phyloP scores from a whole-genome alignment of 371 early-diverging fungal species.

The Mucor sp. region DNA sequence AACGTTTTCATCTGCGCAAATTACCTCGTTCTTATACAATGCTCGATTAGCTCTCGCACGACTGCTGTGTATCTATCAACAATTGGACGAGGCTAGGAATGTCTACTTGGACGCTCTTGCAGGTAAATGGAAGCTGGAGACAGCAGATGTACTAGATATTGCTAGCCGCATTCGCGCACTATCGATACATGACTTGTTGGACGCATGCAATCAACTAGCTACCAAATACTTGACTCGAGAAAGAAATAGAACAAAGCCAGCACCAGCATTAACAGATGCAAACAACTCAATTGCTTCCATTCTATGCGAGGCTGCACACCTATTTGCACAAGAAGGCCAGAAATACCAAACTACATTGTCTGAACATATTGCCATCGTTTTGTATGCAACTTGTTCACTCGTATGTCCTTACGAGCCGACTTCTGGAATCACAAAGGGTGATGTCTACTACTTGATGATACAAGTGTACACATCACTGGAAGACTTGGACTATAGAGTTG shows the following conservation, averaged over 20 bases:
- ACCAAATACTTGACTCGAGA: constrained; percentile 22
- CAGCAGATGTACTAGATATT: constrained; percentile 5
- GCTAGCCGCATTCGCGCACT: constrained; percentile 4
- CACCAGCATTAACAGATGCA: constrained; percentile 10
- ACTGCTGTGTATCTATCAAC: constrained; percentile 31
- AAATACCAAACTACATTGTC: not conserved
- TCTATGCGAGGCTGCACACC: constrained; percentile 24
- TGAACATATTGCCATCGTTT: constrained; percentile 20
- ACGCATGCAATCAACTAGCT: constrained; percentile 12
- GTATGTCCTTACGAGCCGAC: constrained; percentile 13
- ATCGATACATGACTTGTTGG: not conserved
- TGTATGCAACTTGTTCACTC: constrained; percentile 16
- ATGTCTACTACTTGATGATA: not conserved
- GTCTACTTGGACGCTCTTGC: constrained; percentile 25
- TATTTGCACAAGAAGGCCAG: constrained; percentile 23
- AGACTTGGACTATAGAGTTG: constrained; percentile 1
- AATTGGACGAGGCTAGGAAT: constrained; percentile 1
- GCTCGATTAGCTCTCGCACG: constrained; percentile 31
- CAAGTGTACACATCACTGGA: constrained; percentile 10
- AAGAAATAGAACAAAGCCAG: constrained; percentile 23
- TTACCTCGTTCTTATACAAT: constrained; percentile 17
- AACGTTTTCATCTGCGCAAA: constrained; percentile 16
- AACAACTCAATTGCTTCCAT: constrained; percentile 22
- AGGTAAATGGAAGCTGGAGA: constrained; percentile 23
- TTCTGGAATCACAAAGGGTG: not conserved